Evolutionary conservation across 352 stramenopile genomes (phyloP).

Genomic region (Phytophthora megakarya): DNA sequence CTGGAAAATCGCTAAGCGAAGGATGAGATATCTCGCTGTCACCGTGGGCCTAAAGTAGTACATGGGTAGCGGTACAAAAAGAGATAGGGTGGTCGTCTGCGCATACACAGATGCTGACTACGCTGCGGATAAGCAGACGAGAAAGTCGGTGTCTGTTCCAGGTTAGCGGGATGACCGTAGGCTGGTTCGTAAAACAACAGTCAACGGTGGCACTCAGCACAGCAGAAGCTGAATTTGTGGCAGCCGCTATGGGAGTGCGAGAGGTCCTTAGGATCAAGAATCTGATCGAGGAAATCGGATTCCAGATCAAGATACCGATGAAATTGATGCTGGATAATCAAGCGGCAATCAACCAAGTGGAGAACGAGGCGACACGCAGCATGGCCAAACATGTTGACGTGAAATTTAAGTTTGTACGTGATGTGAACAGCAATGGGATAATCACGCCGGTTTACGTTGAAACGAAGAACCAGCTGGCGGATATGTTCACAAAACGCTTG

Average conservation of each 20-base stretch:
- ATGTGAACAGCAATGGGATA: neutral
- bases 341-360: neutral
- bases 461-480: too few species aligned
- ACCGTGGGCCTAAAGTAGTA: neutral
- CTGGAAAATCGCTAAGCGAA: neutral
- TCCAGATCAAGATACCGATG: neutral
- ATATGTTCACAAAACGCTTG: too few species aligned
- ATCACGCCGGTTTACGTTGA: too few species aligned
- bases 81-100: neutral
- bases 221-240: neutral
- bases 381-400: neutral
- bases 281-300: neutral
- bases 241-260: neutral
- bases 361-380: neutral
- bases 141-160: neutral
- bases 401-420: neutral
- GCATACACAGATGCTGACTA: neutral
- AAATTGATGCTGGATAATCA: neutral
- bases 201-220: neutral
- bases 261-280: neutral
- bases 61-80: neutral
- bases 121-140: neutral
- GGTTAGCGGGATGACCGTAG: neutral
- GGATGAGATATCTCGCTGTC: neutral
- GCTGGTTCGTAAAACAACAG: neutral